A percentile compares a stretch with the other conserved stretches of the same genome.
Evolutionary conservation across 2,329 filamentous ascomycete genomes (phyloP).

Genomic region (Sporothrix phasma): DNA sequence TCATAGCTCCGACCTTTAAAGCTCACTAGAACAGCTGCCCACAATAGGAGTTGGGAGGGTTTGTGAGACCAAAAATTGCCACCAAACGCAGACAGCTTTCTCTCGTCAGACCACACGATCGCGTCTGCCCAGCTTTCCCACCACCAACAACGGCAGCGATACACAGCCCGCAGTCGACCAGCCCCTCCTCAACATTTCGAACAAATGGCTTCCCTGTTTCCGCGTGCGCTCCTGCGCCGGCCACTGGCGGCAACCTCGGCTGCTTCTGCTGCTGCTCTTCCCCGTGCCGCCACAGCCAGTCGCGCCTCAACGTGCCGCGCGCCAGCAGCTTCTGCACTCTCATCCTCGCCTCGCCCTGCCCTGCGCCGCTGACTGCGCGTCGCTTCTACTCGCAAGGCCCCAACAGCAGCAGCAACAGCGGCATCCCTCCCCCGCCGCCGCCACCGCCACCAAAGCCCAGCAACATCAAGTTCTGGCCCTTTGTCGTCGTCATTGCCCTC

Average conservation of each 20-base stretch:
- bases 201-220: slow-evolving; percentile 13
- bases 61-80: background rate
- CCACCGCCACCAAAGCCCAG: slow-evolving; percentile 16
- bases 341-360: background rate
- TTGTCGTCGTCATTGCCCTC: slow-evolving; percentile 39
- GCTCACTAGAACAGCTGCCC: background rate
- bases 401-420: background rate
- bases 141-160: background rate
- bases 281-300: background rate
- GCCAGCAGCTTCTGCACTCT: background rate
- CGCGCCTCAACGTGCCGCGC: background rate
- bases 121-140: background rate
- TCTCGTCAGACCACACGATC: background rate
- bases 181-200: background rate
- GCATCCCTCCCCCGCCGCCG: slow-evolving; percentile 12
- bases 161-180: background rate
- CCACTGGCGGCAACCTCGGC: background rate
- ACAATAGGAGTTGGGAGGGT: background rate
- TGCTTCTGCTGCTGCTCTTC: background rate
- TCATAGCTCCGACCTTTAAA: background rate
- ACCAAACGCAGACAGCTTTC: background rate
- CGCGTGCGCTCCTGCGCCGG: slow-evolving; percentile 12
- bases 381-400: slow-evolving; percentile 7
- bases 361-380: background rate
- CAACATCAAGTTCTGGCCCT: slow-evolving; percentile 48